Evolutionary conservation across 2,329 filamentous ascomycete species (phyloP), one percentile per base, ranked within the genome.

Genomic region (Metarhizium brunneum): DNA sequence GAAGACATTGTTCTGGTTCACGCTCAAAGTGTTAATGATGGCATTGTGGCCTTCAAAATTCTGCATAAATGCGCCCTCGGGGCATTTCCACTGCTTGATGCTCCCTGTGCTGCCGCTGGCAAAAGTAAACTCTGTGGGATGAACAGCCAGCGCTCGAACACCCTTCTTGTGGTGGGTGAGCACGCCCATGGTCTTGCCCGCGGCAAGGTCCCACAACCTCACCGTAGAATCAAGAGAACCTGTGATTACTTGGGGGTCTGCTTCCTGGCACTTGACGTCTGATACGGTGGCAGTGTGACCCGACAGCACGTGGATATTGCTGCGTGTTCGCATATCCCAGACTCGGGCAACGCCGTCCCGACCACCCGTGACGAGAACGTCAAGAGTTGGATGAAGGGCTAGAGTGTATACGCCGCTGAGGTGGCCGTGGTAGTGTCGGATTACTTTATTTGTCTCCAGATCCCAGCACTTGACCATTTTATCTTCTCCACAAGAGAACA

Each of bases 401-500:
- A 99, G 77, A 1, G 92, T 92, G 73, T 99, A 99, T 4, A 99
- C 94, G 60, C 94, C 94, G 64, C 90, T 95, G 25, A 99, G 76
- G 73, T 99, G 94, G 18, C 95, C 95, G 69, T 99, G 94, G 70
- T 97, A 99, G 72, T 96, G 91, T 43, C 92, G 84, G 67, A 97
- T 96, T 58, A 99, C 94, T 72, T 96, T 96, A 76, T 99, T 99
- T n/a, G 92, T 96, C 72, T 99, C 94, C 61, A 99, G 76, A 75
- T 99, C 94, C 94, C 94, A 99, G 74, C 94, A 99, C 73, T 99
- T 99, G 59, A 99, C 94, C 92, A 96, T 96, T 77, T 99, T 99
- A 71, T 99, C 94, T 72, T 99, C 94, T 57, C 90, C 95, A 66
- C 94, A 99, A 11, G 91, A 96, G 72, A 99, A 99, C 10, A 99